phyloP scores from a whole-genome alignment of 805 yeast genomes.

The Wickerhamiella brachini region DNA sequence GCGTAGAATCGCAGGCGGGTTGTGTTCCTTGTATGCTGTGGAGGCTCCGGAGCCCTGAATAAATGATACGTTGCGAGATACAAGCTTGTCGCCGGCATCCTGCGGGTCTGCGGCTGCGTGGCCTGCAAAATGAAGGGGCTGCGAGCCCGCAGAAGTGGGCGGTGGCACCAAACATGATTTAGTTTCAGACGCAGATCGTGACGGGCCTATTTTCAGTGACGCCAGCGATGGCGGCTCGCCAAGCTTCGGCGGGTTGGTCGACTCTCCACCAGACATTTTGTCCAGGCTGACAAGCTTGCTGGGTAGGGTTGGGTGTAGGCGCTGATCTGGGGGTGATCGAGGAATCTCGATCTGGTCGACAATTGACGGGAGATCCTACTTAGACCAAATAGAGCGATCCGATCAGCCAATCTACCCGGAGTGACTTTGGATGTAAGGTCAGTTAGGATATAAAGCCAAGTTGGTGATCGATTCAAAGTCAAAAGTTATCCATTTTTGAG shows the following conservation, averaged over 20 bases:
- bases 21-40: constrained; percentile 19
- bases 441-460: no score
- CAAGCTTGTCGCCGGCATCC: neutral
- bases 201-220: neutral
- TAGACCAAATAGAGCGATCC: no score
- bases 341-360: no score
- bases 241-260: neutral
- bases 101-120: neutral
- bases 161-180: neutral
- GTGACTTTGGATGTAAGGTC: no score
- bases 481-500: no score
- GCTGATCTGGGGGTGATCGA: neutral
- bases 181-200: neutral
- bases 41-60: constrained; percentile 11
- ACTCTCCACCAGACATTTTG: neutral
- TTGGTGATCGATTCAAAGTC: no score
- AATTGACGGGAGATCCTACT: no score
- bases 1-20: constrained; percentile 19
- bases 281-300: neutral
- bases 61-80: constrained; percentile 14
- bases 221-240: neutral
- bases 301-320: neutral
- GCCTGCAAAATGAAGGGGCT: neutral
- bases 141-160: neutral
- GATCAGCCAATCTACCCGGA: no score